These are phyloP conservation scores for Amaranthus cruentus DNA, from an alignment of 148 eudicot genomes.

Conservation along the genomic window DNA sequence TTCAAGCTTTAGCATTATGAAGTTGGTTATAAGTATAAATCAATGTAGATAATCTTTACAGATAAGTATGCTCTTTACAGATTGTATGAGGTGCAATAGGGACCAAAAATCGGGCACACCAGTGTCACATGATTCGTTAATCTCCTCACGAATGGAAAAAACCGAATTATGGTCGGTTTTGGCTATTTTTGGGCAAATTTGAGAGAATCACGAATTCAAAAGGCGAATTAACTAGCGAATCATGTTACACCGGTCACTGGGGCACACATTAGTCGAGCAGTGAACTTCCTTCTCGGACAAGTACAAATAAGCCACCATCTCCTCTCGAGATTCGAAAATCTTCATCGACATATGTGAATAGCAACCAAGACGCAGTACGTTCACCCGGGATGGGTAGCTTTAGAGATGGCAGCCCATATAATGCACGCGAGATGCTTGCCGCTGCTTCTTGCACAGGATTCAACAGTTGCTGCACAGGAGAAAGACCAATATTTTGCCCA, in stretches of 20 bases:
- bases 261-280: constrained; percentile 47
- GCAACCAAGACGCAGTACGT: constrained; percentile 70
- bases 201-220: too few relatives aligned
- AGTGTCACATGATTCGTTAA: too few relatives aligned
- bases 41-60: background rate
- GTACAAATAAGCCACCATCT: constrained; percentile 95
- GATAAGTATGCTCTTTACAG: constrained; percentile 21
- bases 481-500: constrained; percentile 68
- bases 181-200: too few relatives aligned
- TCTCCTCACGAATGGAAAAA: too few relatives aligned
- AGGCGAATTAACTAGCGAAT: too few relatives aligned
- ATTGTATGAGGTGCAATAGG: constrained; percentile 8
- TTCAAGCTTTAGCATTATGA: too few relatives aligned
- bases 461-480: constrained; percentile 72
- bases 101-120: background rate
- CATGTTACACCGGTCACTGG: too few relatives aligned
- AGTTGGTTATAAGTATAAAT: background rate
- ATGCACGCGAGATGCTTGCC: constrained; percentile 42
- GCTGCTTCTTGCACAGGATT: constrained; percentile 72
- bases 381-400: constrained; percentile 81
- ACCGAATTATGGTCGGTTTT: too few relatives aligned
- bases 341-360: constrained; percentile 76
- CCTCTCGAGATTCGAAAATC: constrained; percentile 92
- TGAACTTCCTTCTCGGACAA: constrained; percentile 84
- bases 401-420: constrained; percentile 71